Percentiles rank a stretch among this genome's conserved stretches.
phyloP scores from a whole-genome alignment of 257 asterid species.

The Solanum arcanum region DNA sequence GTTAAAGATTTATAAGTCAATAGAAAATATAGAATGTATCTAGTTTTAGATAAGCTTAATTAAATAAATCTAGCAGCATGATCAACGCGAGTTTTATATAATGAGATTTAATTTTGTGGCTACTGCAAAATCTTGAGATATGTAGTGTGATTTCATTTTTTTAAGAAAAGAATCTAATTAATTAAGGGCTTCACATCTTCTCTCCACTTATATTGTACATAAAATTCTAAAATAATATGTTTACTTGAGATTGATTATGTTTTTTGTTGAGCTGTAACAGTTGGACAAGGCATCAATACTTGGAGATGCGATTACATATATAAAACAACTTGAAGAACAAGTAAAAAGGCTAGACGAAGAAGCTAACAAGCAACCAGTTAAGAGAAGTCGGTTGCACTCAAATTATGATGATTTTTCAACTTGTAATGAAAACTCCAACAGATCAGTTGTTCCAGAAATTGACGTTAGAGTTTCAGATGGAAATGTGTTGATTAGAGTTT shows the following conservation, averaged over 20 bases:
- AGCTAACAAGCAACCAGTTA: neutral
- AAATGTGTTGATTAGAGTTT: neutral
- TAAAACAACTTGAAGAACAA: neutral
- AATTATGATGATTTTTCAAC: neutral
- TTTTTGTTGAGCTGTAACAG: neutral
- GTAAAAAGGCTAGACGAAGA: neutral
- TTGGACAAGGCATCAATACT: conserved; percentile 3
- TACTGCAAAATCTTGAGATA: neutral
- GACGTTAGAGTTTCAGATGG: neutral
- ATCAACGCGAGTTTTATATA: neutral
- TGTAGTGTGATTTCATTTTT: neutral
- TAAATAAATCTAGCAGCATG: neutral
- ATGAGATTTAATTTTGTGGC: neutral
- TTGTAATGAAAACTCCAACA: neutral
- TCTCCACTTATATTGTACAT: neutral
- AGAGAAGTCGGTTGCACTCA: neutral
- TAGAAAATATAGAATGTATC: neutral
- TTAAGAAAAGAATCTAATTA: neutral
- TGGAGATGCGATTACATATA: neutral
- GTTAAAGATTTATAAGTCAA: neutral
- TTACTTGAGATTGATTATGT: neutral
- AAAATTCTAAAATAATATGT: neutral
- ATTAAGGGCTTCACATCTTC: neutral
- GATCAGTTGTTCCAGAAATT: neutral
- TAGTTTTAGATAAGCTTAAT: neutral